These are phyloP conservation scores for Termitomyces sp. DNA, from an alignment of 768 basidiomycete species.

Conservation along the genomic window DNA sequence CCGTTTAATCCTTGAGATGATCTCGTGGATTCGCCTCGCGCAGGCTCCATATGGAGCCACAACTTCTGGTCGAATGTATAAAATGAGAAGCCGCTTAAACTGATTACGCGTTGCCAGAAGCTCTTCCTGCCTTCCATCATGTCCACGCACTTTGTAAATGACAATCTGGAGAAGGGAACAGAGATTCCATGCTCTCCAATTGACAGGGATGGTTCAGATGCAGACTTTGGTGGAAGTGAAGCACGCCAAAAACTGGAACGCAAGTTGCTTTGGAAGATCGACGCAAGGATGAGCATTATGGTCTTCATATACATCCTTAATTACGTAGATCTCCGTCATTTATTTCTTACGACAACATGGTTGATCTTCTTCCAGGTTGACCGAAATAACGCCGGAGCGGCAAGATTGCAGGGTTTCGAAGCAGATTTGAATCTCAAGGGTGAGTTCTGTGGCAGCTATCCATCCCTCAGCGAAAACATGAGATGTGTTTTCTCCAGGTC, in stretches of 20 bases:
- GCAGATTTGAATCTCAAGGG: constrained; percentile 52
- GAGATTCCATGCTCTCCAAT: background rate
- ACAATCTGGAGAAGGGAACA: constrained; percentile 7
- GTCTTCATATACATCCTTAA: constrained; percentile 45
- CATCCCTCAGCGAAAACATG: background rate
- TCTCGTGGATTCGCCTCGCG: too few species aligned
- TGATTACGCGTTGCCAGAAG: background rate
- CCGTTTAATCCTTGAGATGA: background rate
- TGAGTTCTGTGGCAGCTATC: background rate
- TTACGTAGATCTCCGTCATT: constrained; percentile 21
- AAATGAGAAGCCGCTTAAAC: background rate
- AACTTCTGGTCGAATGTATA: background rate
- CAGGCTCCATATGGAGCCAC: background rate
- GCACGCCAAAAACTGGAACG: constrained; percentile 25
- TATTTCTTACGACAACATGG: background rate
- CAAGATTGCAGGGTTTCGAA: constrained; percentile 62
- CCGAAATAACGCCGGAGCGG: constrained; percentile 67
- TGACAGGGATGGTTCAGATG: constrained; percentile 17
- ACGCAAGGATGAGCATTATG: constrained; percentile 43
- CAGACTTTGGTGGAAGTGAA: constrained; percentile 23
- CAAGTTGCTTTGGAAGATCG: constrained; percentile 42
- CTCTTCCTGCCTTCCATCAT: constrained; percentile 4
- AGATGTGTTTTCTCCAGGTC: constrained; percentile 2
- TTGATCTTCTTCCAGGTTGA: constrained; percentile 51
- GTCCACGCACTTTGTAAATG: constrained; percentile 16